Evolutionary conservation across 192 early-diverging fungal species (phyloP).

Genomic region (Radiomyces spectabilis): DNA sequence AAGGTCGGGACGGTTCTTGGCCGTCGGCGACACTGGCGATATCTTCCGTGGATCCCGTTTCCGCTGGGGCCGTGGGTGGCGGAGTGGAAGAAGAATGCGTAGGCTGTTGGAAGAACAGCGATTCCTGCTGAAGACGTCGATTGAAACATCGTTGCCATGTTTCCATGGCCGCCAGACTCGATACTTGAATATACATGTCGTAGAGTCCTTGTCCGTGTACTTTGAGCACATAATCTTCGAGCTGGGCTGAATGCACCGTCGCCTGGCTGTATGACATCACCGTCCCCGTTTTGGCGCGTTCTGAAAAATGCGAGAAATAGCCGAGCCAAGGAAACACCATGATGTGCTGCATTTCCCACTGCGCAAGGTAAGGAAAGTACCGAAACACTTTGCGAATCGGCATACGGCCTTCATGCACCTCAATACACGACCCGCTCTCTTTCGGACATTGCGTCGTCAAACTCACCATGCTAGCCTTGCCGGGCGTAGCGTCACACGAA

Average conservation of each 20-base stretch:
- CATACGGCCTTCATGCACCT: conserved; percentile 39
- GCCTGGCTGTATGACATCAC: conserved; percentile 20
- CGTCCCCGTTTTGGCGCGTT: conserved; percentile 10
- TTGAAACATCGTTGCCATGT: conserved; percentile 21
- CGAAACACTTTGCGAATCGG: conserved; percentile 34
- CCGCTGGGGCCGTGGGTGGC: not conserved
- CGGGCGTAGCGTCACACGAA: not conserved
- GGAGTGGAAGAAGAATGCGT: not conserved
- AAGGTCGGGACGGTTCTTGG: not conserved
- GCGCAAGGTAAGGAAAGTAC: conserved; percentile 35
- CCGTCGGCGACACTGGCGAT: not conserved
- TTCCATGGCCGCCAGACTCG: conserved; percentile 9
- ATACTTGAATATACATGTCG: conserved; percentile 25
- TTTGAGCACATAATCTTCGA: conserved; percentile 22
- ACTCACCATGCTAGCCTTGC: conserved; percentile 13
- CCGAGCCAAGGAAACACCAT: conserved; percentile 35
- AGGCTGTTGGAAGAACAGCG: too few relatives aligned
- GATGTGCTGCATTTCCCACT: conserved; percentile 41
- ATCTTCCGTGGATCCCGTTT: not conserved
- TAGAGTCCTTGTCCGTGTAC: conserved; percentile 18
- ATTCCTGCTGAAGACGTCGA: conserved; percentile 1
- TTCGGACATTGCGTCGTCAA: conserved; percentile 3
- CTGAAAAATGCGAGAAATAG: conserved; percentile 38
- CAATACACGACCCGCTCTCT: conserved; percentile 15
- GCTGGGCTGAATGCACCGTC: conserved; percentile 8